Conservation (phyloP, 2,329 filamentous ascomycete species). For the Hortaea werneckii region DNA sequence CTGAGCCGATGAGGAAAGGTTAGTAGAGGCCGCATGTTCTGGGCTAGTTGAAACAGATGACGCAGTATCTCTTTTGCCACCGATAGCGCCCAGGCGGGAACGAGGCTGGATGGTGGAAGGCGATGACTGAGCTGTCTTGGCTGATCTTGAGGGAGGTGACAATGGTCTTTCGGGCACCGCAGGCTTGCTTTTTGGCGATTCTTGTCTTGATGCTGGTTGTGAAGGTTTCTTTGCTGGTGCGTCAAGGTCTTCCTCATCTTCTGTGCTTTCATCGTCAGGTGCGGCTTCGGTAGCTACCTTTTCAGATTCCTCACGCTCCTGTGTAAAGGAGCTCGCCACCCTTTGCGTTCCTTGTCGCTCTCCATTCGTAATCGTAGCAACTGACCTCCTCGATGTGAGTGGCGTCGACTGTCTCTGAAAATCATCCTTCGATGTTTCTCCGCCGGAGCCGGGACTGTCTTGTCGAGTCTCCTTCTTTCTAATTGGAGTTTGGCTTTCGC, state of each 20-base stretch:
- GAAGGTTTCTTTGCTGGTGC: conserved; percentile 8
- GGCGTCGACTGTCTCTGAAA: conserved; percentile 19
- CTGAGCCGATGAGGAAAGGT: no score
- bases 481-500: no score
- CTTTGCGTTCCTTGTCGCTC: not conserved
- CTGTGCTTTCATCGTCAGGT: conserved; percentile 27
- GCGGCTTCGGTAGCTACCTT: not conserved
- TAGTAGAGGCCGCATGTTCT: no score
- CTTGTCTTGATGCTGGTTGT: no score
- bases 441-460: no score
- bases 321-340: conserved; percentile 5
- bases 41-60: no score
- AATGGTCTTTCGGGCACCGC: not conserved
- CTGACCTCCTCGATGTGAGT: conserved; percentile 9
- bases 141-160: not conserved
- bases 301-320: not conserved
- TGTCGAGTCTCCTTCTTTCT: no score
- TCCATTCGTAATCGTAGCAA: no score
- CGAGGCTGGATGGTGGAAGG: not conserved
- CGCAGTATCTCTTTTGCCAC: conserved; percentile 7
- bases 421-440: conserved; percentile 4
- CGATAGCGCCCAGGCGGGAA: conserved; percentile 12
- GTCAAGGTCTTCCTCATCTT: conserved; percentile 31
- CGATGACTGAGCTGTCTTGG: not conserved
- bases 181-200: no score